phyloP scores from a whole-genome alignment of 176 grass and related monocot species.

The Raddia distichophylla region DNA sequence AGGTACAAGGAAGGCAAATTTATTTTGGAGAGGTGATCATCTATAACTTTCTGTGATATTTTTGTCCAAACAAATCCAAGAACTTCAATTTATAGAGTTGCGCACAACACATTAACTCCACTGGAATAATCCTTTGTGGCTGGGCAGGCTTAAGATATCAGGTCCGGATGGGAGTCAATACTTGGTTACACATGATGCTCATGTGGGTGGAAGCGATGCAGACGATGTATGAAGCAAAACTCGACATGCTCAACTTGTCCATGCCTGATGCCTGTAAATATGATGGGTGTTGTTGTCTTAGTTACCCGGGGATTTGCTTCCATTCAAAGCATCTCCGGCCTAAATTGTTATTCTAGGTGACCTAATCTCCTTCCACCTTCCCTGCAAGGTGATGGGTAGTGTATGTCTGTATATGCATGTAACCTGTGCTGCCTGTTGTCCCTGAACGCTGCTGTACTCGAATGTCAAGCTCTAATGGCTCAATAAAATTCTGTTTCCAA shows the following conservation, averaged over 20 bases:
- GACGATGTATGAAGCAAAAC: constrained; percentile 61
- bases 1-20: constrained; percentile 99
- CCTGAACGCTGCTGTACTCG: constrained; percentile 20
- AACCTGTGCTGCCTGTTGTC: constrained; percentile 15
- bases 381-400: constrained; percentile 13
- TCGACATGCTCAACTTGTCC: neutral
- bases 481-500: constrained; percentile 36
- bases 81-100: neutral
- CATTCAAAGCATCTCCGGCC: constrained; percentile 43
- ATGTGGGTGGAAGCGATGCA: constrained; percentile 59
- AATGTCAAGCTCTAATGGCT: constrained; percentile 19
- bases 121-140: constrained; percentile 20
- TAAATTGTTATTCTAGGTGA: constrained; percentile 46
- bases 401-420: constrained; percentile 49
- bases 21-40: constrained; percentile 84
- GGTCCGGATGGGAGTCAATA: constrained; percentile 80
- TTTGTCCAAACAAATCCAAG: constrained; percentile 22
- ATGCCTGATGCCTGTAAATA: constrained; percentile 45
- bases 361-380: neutral
- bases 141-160: constrained; percentile 69
- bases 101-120: neutral
- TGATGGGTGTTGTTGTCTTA: constrained; percentile 24
- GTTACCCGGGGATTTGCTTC: constrained; percentile 34
- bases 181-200: constrained; percentile 56
- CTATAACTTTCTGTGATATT: neutral